Conservation (phyloP, 371 early-diverging fungal species). For the Mucor saturninus region DNA sequence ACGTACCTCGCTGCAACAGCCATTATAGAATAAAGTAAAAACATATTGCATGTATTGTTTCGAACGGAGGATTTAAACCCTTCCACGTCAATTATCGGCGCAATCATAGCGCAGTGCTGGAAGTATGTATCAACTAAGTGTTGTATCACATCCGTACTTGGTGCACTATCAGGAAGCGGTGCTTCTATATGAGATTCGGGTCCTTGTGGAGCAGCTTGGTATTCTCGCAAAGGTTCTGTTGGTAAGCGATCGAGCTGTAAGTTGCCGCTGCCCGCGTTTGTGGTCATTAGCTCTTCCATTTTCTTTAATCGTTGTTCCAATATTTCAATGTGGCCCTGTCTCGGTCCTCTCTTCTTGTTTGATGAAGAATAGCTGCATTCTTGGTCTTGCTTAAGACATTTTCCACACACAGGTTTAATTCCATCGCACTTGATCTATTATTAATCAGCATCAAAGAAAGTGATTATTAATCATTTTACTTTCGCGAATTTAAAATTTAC, state of each 20-base stretch:
- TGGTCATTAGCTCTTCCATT: slow-evolving; percentile 51
- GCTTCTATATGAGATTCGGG: no score
- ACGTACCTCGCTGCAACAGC: slow-evolving; percentile 26
- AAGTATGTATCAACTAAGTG: slow-evolving; percentile 17
- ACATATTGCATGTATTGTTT: slow-evolving; percentile 16
- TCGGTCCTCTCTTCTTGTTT: slow-evolving; percentile 70
- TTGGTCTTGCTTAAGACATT: slow-evolving; percentile 62
- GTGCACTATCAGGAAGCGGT: not conserved
- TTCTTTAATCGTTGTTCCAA: slow-evolving; percentile 64
- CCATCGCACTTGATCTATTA: slow-evolving; percentile 71
- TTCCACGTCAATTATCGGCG: slow-evolving; percentile 15
- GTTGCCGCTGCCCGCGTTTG: not conserved
- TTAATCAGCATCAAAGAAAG: slow-evolving; percentile 3
- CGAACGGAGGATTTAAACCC: slow-evolving; percentile 10
- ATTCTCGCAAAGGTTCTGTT: no score
- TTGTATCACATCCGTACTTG: slow-evolving; percentile 5
- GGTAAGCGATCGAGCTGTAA: no score
- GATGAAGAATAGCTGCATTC: slow-evolving; percentile 67
- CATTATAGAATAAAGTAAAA: slow-evolving; percentile 19
- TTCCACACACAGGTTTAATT: slow-evolving; percentile 67
- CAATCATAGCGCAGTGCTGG: slow-evolving; percentile 9
- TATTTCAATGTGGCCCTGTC: slow-evolving; percentile 70
- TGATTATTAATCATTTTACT: slow-evolving; percentile 9
- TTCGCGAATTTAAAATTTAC: no score
- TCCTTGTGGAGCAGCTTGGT: no score